Evolutionary conservation across 2,329 filamentous ascomycete species (phyloP), one percentile per base, ranked within the genome.

Genomic region (Diaporthe helianthi): DNA sequence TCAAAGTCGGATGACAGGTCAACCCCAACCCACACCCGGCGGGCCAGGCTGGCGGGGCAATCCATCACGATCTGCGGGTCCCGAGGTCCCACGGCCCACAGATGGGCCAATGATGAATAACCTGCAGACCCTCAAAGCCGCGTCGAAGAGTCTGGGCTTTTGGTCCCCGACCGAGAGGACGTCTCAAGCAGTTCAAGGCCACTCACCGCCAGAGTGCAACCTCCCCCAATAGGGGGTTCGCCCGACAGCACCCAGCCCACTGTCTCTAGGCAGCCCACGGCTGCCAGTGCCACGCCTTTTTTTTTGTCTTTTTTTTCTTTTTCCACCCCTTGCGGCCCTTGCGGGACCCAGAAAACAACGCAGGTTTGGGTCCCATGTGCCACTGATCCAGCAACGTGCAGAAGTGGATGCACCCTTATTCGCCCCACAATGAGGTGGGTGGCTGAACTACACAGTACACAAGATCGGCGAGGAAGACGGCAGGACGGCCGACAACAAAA

Each of bases 31-130:
- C 58, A 63, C 58, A 49, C 7, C 26, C 58, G n/a, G n/a, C n/a
- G n/a, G n/a, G n/a, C n/a, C n/a, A n/a, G n/a, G n/a, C n/a, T 29
- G 36, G 58, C 58, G 26, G 65, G 67, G 46, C 72, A 71, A 71
- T 64, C 72, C 70, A 60, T 52, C 38, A 4, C 54, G 72, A 63
- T 67, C 70, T 69, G 67, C 65, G 61, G 65, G 65, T 67, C 52
- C 53, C 68, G 51, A 55, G 65, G 65, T 67, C 52, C 53, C 68
- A 55, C 36, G 52, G 53, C 41, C 52, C 19, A 26, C 19, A 33
- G 63, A 53, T 49, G 29, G 68, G 61, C 24, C 53, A 54, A 31
- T 52, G 52, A 31, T 17, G 53, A 31, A 2, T 22, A 33, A 29
- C 61, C 38, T 36, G 61, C 36, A 58, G 26, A 38, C 61, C 65